Percentiles rank a stretch among this genome's conserved stretches.
These are phyloP conservation scores for Hyaloscypha bicolor DNA, from an alignment of 495 filamentous ascomycete species.

Conservation along the genomic window DNA sequence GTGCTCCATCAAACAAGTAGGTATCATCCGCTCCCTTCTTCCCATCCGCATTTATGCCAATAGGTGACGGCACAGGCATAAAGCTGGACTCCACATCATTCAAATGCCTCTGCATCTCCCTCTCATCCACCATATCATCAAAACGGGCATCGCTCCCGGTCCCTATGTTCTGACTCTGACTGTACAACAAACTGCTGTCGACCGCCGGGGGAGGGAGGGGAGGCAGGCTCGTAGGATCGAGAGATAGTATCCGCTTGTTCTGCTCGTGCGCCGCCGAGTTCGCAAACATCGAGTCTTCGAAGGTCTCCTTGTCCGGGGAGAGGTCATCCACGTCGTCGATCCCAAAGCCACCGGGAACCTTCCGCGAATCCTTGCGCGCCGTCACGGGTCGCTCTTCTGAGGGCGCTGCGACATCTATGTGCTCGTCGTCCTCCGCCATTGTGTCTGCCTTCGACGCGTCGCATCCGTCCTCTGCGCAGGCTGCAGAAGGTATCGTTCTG, in stretches of 20 bases:
- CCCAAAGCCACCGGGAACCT: slow-evolving; percentile 31
- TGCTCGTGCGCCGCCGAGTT: slow-evolving; percentile 15
- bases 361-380: slow-evolving; percentile 27
- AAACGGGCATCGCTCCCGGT: slow-evolving; percentile 32
- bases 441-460: slow-evolving; percentile 22
- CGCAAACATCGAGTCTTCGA: slow-evolving; percentile 25
- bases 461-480: slow-evolving; percentile 24
- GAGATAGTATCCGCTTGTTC: slow-evolving; percentile 23
- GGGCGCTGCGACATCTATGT: slow-evolving; percentile 9
- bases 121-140: slow-evolving; percentile 60
- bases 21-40: slow-evolving; percentile 59
- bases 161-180: slow-evolving; percentile 22
- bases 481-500: not conserved
- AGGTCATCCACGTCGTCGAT: slow-evolving; percentile 29
- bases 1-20: slow-evolving; percentile 59
- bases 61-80: slow-evolving; percentile 44
- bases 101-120: slow-evolving; percentile 66
- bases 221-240: slow-evolving; percentile 27
- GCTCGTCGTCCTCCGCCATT: slow-evolving; percentile 31
- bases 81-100: slow-evolving; percentile 92
- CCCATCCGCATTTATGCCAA: slow-evolving; percentile 33
- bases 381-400: slow-evolving; percentile 26
- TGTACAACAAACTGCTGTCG: slow-evolving; percentile 29
- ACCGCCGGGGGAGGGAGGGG: slow-evolving; percentile 22
- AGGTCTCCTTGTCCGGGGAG: slow-evolving; percentile 26